Conservation (phyloP, 495 filamentous ascomycete genomes). For the Penicillium longicatenatum region DNA sequence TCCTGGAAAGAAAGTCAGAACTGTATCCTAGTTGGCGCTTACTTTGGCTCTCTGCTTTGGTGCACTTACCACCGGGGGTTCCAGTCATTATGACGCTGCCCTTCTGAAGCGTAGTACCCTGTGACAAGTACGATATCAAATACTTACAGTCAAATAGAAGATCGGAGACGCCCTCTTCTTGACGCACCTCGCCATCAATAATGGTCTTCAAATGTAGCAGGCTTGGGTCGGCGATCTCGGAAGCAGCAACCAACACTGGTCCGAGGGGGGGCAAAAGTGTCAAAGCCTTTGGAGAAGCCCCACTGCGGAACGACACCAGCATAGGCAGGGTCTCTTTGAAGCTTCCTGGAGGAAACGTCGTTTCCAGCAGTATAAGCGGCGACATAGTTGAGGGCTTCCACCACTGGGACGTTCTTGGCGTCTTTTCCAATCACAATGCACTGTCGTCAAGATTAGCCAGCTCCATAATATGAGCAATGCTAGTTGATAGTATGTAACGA, state of each 20-base stretch:
- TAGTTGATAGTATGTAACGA: neutral
- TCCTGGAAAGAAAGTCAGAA: conserved; percentile 16
- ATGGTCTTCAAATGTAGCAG: conserved; percentile 56
- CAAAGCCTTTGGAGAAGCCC: conserved; percentile 74
- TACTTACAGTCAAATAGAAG: conserved; percentile 71
- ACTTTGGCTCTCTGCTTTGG: neutral
- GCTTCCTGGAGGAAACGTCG: conserved; percentile 50
- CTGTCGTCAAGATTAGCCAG: conserved; percentile 5
- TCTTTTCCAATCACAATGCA: conserved; percentile 43
- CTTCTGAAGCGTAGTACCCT: conserved; percentile 70
- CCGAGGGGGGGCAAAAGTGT: conserved; percentile 76
- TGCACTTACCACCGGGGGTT: conserved; percentile 47
- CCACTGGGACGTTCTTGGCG: conserved; percentile 45
- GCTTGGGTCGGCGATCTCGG: conserved; percentile 53
- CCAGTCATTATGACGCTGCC: conserved; percentile 79
- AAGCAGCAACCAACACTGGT: conserved; percentile 44
- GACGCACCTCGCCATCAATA: conserved; percentile 65
- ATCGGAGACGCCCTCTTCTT: conserved; percentile 65
- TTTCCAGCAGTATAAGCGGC: conserved; percentile 52
- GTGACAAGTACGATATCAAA: conserved; percentile 67
- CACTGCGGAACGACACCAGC: conserved; percentile 70
- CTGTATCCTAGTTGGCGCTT: neutral
- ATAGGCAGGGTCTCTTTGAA: conserved; percentile 49
- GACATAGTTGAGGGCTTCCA: conserved; percentile 46
- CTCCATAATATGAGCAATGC: neutral